Evolutionary conservation across 257 asterid genomes (phyloP).

Genomic region (Nicotiana noctiflora): DNA sequence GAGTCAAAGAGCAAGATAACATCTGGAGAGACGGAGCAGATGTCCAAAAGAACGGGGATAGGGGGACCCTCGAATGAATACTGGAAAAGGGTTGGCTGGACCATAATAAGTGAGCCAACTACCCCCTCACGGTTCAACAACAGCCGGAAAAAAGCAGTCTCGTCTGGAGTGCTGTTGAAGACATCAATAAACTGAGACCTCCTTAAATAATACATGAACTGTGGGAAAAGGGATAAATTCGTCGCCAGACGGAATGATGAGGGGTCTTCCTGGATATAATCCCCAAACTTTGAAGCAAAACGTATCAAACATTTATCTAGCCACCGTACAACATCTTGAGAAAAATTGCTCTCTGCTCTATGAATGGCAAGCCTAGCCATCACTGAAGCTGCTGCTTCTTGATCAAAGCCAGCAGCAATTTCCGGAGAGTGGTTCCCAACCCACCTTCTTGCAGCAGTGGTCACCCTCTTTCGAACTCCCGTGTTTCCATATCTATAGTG

Average conservation of each 20-base stretch:
- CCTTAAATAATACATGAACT: slow-evolving; percentile 78
- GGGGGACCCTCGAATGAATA: slow-evolving; percentile 96
- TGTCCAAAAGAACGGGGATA: slow-evolving; percentile 66
- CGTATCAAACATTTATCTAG: slow-evolving; percentile 58
- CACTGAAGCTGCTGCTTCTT: slow-evolving; percentile 91
- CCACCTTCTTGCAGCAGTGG: slow-evolving; percentile 95
- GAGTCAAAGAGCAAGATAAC: slow-evolving; percentile 90
- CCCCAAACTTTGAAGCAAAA: slow-evolving; percentile 82
- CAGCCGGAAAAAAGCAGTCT: slow-evolving; percentile 71
- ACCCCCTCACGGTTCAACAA: slow-evolving; percentile 92
- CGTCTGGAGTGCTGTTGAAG: slow-evolving; percentile 84
- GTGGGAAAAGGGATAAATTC: slow-evolving; percentile 80
- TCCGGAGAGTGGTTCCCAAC: slow-evolving; percentile 66
- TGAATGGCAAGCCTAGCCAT: slow-evolving; percentile 80
- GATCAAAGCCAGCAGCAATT: slow-evolving; percentile 78
- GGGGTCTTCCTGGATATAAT: slow-evolving; percentile 79
- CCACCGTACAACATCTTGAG: slow-evolving; percentile 75
- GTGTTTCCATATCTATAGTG: slow-evolving; percentile 59
- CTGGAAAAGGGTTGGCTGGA: slow-evolving; percentile 89
- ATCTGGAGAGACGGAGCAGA: slow-evolving; percentile 72
- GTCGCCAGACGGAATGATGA: slow-evolving; percentile 76
- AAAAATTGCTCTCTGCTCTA: slow-evolving; percentile 30
- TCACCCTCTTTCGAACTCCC: slow-evolving; percentile 82
- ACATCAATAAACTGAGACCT: slow-evolving; percentile 85
- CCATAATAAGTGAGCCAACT: slow-evolving; percentile 74